Conservation (phyloP, 768 basidiomycete genomes). For the Lentinus brumalis region DNA sequence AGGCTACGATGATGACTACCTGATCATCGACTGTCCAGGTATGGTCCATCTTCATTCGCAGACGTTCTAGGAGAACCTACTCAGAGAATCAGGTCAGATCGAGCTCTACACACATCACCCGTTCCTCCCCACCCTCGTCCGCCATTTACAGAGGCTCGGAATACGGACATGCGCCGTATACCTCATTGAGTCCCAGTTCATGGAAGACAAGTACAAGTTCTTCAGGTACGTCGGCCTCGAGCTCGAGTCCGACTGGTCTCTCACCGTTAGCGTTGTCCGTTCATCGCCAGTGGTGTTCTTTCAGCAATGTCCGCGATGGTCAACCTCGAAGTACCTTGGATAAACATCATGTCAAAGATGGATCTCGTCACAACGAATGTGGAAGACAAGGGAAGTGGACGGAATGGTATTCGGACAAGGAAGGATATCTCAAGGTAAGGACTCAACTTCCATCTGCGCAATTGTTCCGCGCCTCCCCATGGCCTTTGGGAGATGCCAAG, state of each 20-base stretch:
- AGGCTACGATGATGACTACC: conserved; percentile 93
- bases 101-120: conserved; percentile 99
- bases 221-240: conserved; percentile 60
- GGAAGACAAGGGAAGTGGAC: conserved; percentile 59
- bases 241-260: too few species aligned
- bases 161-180: conserved; percentile 90
- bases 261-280: too few species aligned
- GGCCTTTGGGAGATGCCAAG: too few species aligned
- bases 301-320: conserved; percentile 99
- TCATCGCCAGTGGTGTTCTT: conserved; percentile 64
- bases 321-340: conserved; percentile 94
- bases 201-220: conserved; percentile 99
- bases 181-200: conserved; percentile 97
- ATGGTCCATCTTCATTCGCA: conserved; percentile 8
- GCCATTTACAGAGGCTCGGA: conserved; percentile 69
- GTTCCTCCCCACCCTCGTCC: conserved; percentile 89
- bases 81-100: conserved; percentile 68
- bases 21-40: conserved; percentile 92
- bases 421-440: conserved; percentile 83
- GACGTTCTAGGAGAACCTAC: not conserved
- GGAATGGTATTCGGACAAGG: conserved; percentile 72
- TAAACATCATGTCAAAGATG: conserved; percentile 99
- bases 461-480: too few species aligned
- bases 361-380: conserved; percentile 79
- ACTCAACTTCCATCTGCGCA: not conserved